Conservation (phyloP, 2,329 filamentous ascomycete genomes). For the Grosmannia serpens region DNA sequence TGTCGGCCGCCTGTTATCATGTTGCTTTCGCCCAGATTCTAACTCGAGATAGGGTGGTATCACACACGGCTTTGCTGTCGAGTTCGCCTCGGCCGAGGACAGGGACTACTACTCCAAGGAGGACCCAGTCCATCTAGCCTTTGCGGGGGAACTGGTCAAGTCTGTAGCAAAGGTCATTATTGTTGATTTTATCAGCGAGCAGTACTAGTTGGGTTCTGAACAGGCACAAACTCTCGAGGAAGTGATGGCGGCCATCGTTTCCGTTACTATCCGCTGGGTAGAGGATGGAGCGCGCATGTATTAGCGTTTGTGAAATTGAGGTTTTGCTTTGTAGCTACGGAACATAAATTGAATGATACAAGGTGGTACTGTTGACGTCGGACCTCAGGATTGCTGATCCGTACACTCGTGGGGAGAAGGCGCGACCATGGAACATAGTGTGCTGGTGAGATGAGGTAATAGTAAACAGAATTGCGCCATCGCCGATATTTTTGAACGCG, state of each 20-base stretch:
- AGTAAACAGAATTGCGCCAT: not conserved
- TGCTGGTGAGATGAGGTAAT: not conserved
- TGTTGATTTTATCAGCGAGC: slow-evolving; percentile 39
- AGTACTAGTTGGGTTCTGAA: not conserved
- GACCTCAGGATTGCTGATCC: too few species aligned
- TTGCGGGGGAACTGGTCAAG: slow-evolving; percentile 33
- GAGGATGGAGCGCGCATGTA: too few species aligned
- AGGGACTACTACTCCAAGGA: slow-evolving; percentile 55
- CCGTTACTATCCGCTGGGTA: too few species aligned
- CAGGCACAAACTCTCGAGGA: too few species aligned
- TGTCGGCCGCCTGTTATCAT: not conserved
- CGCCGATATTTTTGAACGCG: not conserved
- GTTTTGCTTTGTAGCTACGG: too few species aligned
- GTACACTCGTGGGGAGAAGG: too few species aligned
- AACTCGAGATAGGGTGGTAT: slow-evolving; percentile 35
- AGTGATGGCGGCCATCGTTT: too few species aligned
- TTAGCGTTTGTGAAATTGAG: too few species aligned
- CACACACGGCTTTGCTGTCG: slow-evolving; percentile 57
- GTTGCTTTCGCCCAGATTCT: not conserved
- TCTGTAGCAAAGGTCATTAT: slow-evolving; percentile 43
- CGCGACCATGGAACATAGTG: not conserved
- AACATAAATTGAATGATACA: too few species aligned
- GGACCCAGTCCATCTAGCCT: slow-evolving; percentile 52
- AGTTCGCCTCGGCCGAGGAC: slow-evolving; percentile 53
- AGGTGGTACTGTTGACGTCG: too few species aligned